Evolutionary conservation across 495 filamentous ascomycete genomes (phyloP).

Genomic region (Cercophora sp.): DNA sequence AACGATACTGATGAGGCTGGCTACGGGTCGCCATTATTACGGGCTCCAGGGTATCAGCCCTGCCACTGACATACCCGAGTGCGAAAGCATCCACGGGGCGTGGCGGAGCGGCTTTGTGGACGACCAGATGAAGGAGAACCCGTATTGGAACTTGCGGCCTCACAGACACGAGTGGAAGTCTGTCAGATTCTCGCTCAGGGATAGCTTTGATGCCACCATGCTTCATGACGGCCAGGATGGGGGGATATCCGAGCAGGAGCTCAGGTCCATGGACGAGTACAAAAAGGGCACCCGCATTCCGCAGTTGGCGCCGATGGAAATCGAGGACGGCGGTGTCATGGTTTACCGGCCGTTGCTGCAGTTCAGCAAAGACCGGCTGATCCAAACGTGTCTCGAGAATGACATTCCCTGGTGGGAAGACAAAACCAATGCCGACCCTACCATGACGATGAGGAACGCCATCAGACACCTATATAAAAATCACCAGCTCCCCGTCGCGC

Average conservation of each 20-base stretch:
- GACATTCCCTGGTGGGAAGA: constrained; percentile 76
- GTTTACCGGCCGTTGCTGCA: constrained; percentile 71
- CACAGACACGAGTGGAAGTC: constrained; percentile 6
- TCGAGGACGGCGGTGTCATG: constrained; percentile 66
- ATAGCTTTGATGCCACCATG: constrained; percentile 17
- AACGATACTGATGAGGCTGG: constrained; percentile 73
- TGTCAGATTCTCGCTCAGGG: constrained; percentile 20
- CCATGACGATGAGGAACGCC: constrained; percentile 74
- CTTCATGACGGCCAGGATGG: constrained; percentile 9
- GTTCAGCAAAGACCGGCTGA: constrained; percentile 67
- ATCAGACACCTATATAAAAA: constrained; percentile 61
- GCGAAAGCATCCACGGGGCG: constrained; percentile 66
- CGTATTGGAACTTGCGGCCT: constrained; percentile 28
- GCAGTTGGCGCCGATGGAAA: constrained; percentile 23
- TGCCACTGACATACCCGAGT: constrained; percentile 72
- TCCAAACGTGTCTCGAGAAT: constrained; percentile 65
- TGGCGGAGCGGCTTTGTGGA: constrained; percentile 60
- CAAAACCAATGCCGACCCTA: constrained; percentile 75
- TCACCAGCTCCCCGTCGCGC: constrained; percentile 61
- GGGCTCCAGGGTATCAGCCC: constrained; percentile 68
- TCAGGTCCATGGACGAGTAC: constrained; percentile 20
- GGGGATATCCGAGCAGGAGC: constrained; percentile 8
- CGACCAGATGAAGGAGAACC: constrained; percentile 26
- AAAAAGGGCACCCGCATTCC: constrained; percentile 12
- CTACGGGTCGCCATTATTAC: constrained; percentile 53